Base-by-base conservation (phyloP, 108 stramenopile species). In the Skeletonema costatum region DNA sequence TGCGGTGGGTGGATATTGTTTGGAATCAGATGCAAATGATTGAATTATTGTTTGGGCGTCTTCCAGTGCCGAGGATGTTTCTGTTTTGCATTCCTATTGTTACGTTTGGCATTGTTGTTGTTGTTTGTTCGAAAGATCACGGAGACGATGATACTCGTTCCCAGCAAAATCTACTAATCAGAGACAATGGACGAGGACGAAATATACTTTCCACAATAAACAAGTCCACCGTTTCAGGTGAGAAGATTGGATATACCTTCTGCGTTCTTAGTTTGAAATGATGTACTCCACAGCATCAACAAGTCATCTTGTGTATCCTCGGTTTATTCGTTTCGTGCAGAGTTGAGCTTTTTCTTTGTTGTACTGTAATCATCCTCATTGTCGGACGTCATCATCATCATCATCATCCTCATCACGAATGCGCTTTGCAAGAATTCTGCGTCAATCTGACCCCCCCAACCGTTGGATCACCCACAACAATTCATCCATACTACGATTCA, bases 141-240 rank as follows among this genome's bases (percentile, higher is more conserved):
- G 64, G 16, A 5, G 7, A 32, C 16, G 36, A 32, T 21, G 6
- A 33, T 65, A 53, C 21, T 71, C 12, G 11, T 71, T 35, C 16
- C 50, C 46, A 56, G 64, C 13, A 39, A 48, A n/a, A 70, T 42
- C 36, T 42, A 19, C 60, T 39, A 11, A 77, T 53, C 16, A 73
- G 61, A 21, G 72, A 30, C 35, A 77, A 44, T 64, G 82, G 82
- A 10, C 82, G 82, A 31, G 75, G 76, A 17, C 67, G 71, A 38
- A 83, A 83, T 30, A 83, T 76, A 36, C 82, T 83, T 68, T 83
- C 82, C 1, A 74, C 82, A 63, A 83, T 53, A 59, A 83, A 83
- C 30, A 83, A 64, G 50, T 83, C 82, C 14, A 83, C 65, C 4
- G 60, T 68, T 38, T 73, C 35, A 33, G 82, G 82, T n/a, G 16